Percentiles rank a stretch among this genome's conserved stretches.
phyloP scores from a whole-genome alignment of 2,329 filamentous ascomycete species.

The Phialophora expanda region DNA sequence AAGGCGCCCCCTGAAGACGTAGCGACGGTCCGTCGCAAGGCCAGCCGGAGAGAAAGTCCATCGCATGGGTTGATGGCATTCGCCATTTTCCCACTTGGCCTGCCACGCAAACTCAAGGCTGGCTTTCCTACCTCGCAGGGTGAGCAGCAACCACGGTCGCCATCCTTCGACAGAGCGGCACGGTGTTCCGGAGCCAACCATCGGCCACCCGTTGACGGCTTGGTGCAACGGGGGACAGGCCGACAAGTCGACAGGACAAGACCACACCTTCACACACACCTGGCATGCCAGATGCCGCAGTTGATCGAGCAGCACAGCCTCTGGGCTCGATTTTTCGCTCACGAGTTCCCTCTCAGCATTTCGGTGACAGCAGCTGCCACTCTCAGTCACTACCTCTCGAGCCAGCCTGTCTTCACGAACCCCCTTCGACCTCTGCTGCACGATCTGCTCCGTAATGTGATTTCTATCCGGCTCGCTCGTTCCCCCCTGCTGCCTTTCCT shows the following conservation, averaged over 20 bases:
- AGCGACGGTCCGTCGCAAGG: neutral
- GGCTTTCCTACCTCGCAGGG: neutral
- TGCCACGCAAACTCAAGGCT: neutral
- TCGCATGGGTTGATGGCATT: neutral
- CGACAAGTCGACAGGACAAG: conserved; percentile 1
- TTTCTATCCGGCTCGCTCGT: conserved; percentile 10
- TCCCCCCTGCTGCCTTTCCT: conserved; percentile 5
- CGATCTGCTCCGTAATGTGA: conserved; percentile 1
- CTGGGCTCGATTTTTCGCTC: neutral
- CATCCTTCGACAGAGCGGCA: neutral
- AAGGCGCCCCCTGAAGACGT: neutral
- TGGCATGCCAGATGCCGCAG: conserved; percentile 6
- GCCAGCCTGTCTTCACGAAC: neutral
- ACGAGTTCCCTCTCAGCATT: neutral
- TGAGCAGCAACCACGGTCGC: neutral
- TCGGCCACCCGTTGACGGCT: neutral
- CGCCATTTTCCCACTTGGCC: neutral
- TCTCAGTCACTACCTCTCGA: neutral
- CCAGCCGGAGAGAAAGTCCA: neutral
- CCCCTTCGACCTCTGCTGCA: conserved; percentile 5
- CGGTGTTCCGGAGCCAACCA: no score
- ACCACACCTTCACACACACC: conserved; percentile 1
- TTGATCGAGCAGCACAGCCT: conserved; percentile 4
- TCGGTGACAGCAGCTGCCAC: neutral
- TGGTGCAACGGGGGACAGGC: conserved; percentile 9